Evolutionary conservation across 2,329 filamentous ascomycete species (phyloP).

Genomic region (Mariannaea elegans): DNA sequence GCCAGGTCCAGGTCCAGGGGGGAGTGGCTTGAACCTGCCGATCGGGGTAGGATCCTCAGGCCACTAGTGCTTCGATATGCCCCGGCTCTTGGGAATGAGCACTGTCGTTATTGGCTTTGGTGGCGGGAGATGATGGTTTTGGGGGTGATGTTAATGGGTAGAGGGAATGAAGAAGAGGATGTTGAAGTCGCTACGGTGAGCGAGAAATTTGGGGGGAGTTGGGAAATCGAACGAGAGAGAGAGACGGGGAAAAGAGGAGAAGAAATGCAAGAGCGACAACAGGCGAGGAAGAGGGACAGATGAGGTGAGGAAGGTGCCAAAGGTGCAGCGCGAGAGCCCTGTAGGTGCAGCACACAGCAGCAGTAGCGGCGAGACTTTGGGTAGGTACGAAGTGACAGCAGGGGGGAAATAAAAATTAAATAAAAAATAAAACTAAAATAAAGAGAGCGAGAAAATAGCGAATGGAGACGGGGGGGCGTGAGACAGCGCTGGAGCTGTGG

Average conservation of each 20-base stretch:
- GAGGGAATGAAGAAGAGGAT: slow-evolving; percentile 11
- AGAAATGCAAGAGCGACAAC: slow-evolving; percentile 26
- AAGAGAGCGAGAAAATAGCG: not conserved
- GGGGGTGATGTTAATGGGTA: not conserved
- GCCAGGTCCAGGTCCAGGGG: slow-evolving; percentile 39
- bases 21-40: slow-evolving; percentile 46
- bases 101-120: slow-evolving; percentile 18
- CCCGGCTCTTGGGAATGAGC: slow-evolving; percentile 34
- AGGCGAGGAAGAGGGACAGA: slow-evolving; percentile 32
- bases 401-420: not conserved
- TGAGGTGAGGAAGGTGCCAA: slow-evolving; percentile 32
- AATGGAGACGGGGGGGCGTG: slow-evolving; percentile 13
- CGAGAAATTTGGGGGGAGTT: slow-evolving; percentile 2
- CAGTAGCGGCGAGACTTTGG: not conserved
- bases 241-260: slow-evolving; percentile 21
- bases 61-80: slow-evolving; percentile 41
- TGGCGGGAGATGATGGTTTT: slow-evolving; percentile 1
- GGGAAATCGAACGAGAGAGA: slow-evolving; percentile 17
- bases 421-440: not conserved
- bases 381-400: not conserved
- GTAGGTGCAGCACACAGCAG: slow-evolving; percentile 9
- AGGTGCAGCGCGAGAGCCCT: slow-evolving; percentile 16
- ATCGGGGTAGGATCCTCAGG: slow-evolving; percentile 46
- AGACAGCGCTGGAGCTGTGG: slow-evolving; percentile 14
- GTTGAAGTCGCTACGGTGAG: slow-evolving; percentile 9